phyloP scores from a whole-genome alignment of 805 yeast genomes.

The Lachancea cidri region DNA sequence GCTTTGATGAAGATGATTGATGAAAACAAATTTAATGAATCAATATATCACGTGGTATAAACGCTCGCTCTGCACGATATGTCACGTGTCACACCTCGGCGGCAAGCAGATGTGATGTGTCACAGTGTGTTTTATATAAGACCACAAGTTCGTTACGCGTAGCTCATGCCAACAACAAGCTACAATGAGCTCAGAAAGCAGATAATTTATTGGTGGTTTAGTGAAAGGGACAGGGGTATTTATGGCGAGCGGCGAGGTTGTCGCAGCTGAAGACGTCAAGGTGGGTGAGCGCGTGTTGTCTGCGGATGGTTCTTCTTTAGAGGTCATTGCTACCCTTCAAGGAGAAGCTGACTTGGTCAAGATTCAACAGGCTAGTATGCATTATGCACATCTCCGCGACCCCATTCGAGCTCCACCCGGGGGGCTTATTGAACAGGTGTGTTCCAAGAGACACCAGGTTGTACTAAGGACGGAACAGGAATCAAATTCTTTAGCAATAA shows the following conservation, averaged over 20 bases:
- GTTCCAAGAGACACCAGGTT: background rate
- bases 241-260: conserved; percentile 1
- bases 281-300: conserved; percentile 3
- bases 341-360: background rate
- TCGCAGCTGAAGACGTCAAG: conserved; percentile 4
- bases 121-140: no score
- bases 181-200: no score
- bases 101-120: no score
- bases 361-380: background rate
- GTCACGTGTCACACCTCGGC: no score
- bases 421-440: background rate
- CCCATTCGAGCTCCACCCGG: conserved; percentile 1
- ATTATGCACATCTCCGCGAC: conserved; percentile 1
- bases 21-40: no score
- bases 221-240: conserved; percentile 2
- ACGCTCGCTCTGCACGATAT: no score
- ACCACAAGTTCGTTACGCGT: no score
- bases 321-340: conserved; percentile 1
- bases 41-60: no score
- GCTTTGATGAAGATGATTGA: no score
- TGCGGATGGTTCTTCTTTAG: background rate
- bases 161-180: no score
- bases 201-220: conserved; percentile 2
- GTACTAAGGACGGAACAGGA: conserved; percentile 1
- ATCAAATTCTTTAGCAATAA: background rate